phyloP scores from a whole-genome alignment of 1,284 basidiomycete species.

The Rhizoctonia solani region DNA sequence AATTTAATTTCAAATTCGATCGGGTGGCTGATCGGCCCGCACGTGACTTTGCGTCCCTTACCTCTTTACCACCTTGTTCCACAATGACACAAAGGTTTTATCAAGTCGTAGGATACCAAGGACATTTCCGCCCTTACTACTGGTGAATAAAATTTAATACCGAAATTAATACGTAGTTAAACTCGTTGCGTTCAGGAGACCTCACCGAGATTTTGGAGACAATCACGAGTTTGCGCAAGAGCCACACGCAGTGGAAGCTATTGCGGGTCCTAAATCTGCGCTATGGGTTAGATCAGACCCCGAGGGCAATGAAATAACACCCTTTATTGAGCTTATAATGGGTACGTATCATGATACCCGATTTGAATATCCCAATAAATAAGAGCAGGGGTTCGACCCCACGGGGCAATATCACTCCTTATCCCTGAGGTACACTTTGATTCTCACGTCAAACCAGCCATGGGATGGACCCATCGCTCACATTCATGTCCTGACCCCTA shows the following conservation, averaged over 20 bases:
- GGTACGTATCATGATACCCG: background rate
- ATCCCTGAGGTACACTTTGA: background rate
- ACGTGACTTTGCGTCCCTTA: no score
- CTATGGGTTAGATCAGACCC: background rate
- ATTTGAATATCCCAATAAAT: background rate
- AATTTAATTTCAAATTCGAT: constrained; percentile 20
- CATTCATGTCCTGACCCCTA: background rate
- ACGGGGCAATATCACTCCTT: constrained; percentile 19
- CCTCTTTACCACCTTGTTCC: no score
- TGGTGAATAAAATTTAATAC: background rate
- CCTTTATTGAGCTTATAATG: constrained; percentile 7
- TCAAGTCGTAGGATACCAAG: constrained; percentile 12
- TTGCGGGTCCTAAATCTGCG: constrained; percentile 1
- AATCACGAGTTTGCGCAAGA: constrained; percentile 20
- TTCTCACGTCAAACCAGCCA: background rate
- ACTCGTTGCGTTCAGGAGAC: background rate
- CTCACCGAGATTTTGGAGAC: background rate
- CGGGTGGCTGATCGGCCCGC: no score
- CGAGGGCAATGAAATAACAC: background rate
- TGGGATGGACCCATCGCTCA: background rate
- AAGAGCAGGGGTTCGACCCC: background rate
- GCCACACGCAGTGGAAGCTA: background rate
- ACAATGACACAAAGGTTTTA: no score
- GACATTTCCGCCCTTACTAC: background rate
- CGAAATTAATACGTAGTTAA: background rate